A percentile compares a stretch with the other conserved stretches of the same genome.
These are phyloP conservation scores for Discostella pseudostelligera DNA, from an alignment of 108 stramenopile species.

Conservation along the genomic window DNA sequence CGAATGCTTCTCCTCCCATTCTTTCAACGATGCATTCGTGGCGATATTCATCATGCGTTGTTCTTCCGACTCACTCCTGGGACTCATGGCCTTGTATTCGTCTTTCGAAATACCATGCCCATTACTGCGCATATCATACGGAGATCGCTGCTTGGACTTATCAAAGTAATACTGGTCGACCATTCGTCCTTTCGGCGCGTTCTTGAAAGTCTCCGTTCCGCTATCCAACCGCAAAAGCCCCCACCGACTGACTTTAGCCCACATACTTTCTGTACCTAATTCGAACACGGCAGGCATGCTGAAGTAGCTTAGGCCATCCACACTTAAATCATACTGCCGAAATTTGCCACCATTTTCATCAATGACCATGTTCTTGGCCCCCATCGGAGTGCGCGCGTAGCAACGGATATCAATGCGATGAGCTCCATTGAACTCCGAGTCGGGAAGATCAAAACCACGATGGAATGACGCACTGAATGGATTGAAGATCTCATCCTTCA, in stretches of 20 bases:
- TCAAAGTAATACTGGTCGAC: constrained; percentile 44
- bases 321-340: constrained; percentile 80
- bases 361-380: constrained; percentile 43
- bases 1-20: constrained; percentile 17
- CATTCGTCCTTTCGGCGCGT: constrained; percentile 23
- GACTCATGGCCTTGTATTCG: constrained; percentile 37
- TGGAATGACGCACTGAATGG: constrained; percentile 36
- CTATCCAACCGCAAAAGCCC: constrained; percentile 21
- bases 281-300: constrained; percentile 82
- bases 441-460: constrained; percentile 33
- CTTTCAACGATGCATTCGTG: constrained; percentile 32
- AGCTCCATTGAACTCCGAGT: constrained; percentile 24
- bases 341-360: constrained; percentile 53
- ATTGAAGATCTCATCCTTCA: constrained; percentile 31
- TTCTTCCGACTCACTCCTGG: constrained; percentile 32
- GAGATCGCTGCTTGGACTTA: constrained; percentile 5
- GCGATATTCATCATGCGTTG: constrained; percentile 41
- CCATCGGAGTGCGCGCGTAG: constrained; percentile 38
- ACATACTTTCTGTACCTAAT: constrained; percentile 48
- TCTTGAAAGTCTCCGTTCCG: neutral
- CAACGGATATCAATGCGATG: constrained; percentile 45
- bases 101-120: constrained; percentile 19
- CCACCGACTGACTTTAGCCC: constrained; percentile 39
- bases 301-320: constrained; percentile 84
- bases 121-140: neutral